Evolutionary conservation across 495 filamentous ascomycete genomes (phyloP).

Genomic region (Xylaria scruposa): DNA sequence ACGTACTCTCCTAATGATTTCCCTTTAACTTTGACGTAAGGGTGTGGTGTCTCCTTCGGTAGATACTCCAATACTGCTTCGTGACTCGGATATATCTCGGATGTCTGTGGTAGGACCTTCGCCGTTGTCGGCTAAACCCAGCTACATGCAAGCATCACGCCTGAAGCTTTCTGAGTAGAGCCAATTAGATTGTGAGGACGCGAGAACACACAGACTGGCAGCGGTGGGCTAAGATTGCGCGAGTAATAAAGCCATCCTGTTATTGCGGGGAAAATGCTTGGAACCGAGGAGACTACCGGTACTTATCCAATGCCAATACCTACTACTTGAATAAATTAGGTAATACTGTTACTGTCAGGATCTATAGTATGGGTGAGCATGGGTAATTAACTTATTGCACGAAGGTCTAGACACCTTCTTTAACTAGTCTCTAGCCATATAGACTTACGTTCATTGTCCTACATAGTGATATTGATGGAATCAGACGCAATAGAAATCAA

Average conservation of each 20-base stretch:
- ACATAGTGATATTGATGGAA: too few relatives aligned
- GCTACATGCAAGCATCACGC: neutral
- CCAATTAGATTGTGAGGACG: neutral
- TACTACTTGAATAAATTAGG: too few relatives aligned
- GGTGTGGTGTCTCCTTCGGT: neutral
- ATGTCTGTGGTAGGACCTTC: neutral
- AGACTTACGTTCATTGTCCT: too few relatives aligned
- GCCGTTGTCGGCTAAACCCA: neutral
- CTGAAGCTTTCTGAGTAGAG: neutral
- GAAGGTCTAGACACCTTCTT: too few relatives aligned
- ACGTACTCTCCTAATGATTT: neutral
- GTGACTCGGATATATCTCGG: slow-evolving; percentile 10
- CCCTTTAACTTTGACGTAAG: neutral
- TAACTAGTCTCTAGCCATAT: too few relatives aligned
- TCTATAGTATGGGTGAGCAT: too few relatives aligned
- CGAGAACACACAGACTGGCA: neutral
- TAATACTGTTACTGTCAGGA: too few relatives aligned
- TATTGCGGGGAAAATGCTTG: neutral
- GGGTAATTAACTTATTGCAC: too few relatives aligned
- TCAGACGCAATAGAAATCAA: too few relatives aligned
- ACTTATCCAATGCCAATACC: too few relatives aligned
- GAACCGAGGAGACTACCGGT: too few relatives aligned
- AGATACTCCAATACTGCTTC: neutral
- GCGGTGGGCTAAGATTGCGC: neutral
- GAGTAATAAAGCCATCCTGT: neutral